Conservation (phyloP, 768 basidiomycete genomes). For the Rhodotorula diobovata region DNA sequence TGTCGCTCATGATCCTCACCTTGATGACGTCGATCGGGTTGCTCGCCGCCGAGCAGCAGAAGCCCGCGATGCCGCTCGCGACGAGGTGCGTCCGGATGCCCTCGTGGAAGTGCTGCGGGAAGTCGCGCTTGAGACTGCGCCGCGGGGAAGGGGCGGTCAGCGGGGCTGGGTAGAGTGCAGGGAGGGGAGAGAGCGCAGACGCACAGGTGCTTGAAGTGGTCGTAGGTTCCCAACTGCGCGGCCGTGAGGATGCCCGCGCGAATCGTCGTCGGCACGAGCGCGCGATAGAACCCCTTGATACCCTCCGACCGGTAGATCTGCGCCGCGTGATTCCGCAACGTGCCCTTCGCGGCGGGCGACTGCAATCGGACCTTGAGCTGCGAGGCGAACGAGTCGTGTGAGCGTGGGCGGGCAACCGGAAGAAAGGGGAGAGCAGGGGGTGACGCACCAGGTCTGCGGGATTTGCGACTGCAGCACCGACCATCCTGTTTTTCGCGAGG, state of each 20-base stretch:
- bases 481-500: not conserved
- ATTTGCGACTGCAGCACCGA: conserved; percentile 43
- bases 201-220: conserved; percentile 38
- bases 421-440: not conserved
- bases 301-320: conserved; percentile 13
- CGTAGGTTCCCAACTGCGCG: conserved; percentile 39
- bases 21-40: conserved; percentile 37
- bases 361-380: conserved; percentile 44
- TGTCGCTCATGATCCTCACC: conserved; percentile 43
- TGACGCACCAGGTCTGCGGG: conserved; percentile 38
- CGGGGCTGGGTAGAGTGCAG: no score
- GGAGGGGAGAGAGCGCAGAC: not conserved
- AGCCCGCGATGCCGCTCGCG: conserved; percentile 40
- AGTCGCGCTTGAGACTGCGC: conserved; percentile 35
- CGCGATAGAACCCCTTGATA: conserved; percentile 38
- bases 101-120: conserved; percentile 37
- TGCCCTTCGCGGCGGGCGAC: conserved; percentile 27
- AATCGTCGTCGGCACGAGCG: conserved; percentile 38
- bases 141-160: not conserved
- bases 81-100: conserved; percentile 39
- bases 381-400: not conserved
- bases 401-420: not conserved
- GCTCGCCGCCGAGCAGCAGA: conserved; percentile 40
- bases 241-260: conserved; percentile 42
- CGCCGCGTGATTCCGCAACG: conserved; percentile 16